Evolutionary conservation across 495 filamentous ascomycete species (phyloP).

Genomic region (Cercophora sp.): DNA sequence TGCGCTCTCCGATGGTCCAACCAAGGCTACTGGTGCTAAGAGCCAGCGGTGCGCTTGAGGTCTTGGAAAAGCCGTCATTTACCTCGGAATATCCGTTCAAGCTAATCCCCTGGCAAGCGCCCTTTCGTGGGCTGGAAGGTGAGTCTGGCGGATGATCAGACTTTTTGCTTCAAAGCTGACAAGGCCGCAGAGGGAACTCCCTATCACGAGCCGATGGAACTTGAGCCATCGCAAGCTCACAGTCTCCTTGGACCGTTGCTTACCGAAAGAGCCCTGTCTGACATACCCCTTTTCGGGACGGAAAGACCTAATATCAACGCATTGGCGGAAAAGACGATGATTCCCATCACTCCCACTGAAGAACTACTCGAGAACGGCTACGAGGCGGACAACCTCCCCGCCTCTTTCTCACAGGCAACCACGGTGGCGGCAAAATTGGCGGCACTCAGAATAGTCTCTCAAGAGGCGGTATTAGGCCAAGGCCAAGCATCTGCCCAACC

Average conservation of each 20-base stretch:
- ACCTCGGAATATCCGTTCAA: slow-evolving; percentile 48
- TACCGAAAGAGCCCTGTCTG: slow-evolving; percentile 38
- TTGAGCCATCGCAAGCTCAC: slow-evolving; percentile 40
- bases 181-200: slow-evolving; percentile 32
- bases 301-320: slow-evolving; percentile 29
- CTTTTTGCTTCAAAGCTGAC: slow-evolving; percentile 5
- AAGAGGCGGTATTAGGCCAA: too few relatives aligned
- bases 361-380: slow-evolving; percentile 26
- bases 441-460: slow-evolving; percentile 34
- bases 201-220: slow-evolving; percentile 44
- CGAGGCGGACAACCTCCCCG: slow-evolving; percentile 23
- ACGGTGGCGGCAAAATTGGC: slow-evolving; percentile 39
- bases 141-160: not conserved
- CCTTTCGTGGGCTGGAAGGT: slow-evolving; percentile 46
- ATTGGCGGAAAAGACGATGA: slow-evolving; percentile 33
- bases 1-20: slow-evolving; percentile 55
- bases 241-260: slow-evolving; percentile 42
- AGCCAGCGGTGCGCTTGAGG: slow-evolving; percentile 62
- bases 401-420: slow-evolving; percentile 25
- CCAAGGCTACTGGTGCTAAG: slow-evolving; percentile 65
- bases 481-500: too few relatives aligned
- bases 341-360: slow-evolving; percentile 11
- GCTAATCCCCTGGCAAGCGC: slow-evolving; percentile 44
- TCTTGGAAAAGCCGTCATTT: slow-evolving; percentile 59
- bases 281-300: slow-evolving; percentile 43